These are phyloP conservation scores for Trichocomaceae sp. DNA, from an alignment of 2,329 filamentous ascomycete genomes.

Conservation along the genomic window DNA sequence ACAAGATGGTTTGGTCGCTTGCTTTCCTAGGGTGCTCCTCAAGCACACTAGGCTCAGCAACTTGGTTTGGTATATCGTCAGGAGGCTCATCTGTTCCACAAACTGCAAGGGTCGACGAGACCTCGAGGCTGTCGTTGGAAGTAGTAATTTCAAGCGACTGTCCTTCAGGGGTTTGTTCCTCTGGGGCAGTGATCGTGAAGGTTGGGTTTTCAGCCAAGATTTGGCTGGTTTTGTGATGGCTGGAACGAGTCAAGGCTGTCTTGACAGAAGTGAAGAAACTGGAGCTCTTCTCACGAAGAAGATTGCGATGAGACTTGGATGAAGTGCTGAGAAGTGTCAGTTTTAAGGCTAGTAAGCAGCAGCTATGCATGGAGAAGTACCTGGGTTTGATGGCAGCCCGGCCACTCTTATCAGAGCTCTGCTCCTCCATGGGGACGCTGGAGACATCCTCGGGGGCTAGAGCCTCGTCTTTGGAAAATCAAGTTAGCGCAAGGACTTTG, in stretches of 20 bases:
- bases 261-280: slow-evolving; percentile 2
- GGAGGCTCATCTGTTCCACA: neutral
- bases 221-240: neutral
- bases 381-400: neutral
- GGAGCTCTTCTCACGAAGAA: slow-evolving; percentile 2
- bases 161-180: neutral
- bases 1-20: slow-evolving; percentile 27
- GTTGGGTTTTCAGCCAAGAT: neutral
- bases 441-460: neutral
- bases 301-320: neutral
- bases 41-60: slow-evolving; percentile 8
- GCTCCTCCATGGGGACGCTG: neutral
- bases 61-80: neutral
- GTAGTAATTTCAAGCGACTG: neutral
- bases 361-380: neutral
- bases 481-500: neutral
- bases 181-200: neutral
- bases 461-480: neutral
- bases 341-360: neutral
- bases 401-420: neutral
- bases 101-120: neutral
- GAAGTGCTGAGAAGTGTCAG: neutral
- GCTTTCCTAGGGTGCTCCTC: slow-evolving; percentile 19
- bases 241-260: neutral
- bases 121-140: neutral